Conservation (phyloP, 2,329 filamentous ascomycete species). For the Bimuria novae-zelandiae region DNA sequence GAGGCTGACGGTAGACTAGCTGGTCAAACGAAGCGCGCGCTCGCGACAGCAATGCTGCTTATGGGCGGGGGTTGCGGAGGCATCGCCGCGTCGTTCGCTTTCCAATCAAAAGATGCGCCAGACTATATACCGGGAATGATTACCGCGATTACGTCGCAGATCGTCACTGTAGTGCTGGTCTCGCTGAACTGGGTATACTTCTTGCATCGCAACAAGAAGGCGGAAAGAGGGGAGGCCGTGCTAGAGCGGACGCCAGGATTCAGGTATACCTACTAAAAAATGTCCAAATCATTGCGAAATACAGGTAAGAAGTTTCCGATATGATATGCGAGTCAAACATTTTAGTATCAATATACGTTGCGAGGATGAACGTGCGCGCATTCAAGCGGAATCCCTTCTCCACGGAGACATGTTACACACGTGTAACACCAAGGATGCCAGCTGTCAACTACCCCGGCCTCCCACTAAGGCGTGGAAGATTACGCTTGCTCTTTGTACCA, state of each 20-base stretch:
- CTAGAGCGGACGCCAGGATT: slow-evolving; percentile 14
- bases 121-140: slow-evolving; percentile 16
- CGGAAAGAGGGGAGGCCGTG: slow-evolving; percentile 13
- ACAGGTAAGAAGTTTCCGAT: no score
- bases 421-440: no score
- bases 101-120: slow-evolving; percentile 18
- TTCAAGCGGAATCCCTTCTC: no score
- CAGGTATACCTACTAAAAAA: slow-evolving; percentile 13
- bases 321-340: no score
- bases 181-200: slow-evolving; percentile 13
- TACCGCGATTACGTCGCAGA: slow-evolving; percentile 16
- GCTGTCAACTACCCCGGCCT: background rate
- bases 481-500: slow-evolving; percentile 3
- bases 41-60: slow-evolving; percentile 17
- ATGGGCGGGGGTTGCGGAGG: slow-evolving; percentile 19
- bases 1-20: slow-evolving; percentile 6
- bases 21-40: slow-evolving; percentile 18
- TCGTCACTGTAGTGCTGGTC: slow-evolving; percentile 12
- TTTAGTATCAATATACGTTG: no score
- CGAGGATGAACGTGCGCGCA: no score
- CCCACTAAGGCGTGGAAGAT: background rate
- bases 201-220: slow-evolving; percentile 13
- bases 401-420: no score
- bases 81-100: slow-evolving; percentile 16
- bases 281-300: background rate